Evolutionary conservation across 2,329 filamentous ascomycete genomes (phyloP).

Genomic region (Cladosporium velox): DNA sequence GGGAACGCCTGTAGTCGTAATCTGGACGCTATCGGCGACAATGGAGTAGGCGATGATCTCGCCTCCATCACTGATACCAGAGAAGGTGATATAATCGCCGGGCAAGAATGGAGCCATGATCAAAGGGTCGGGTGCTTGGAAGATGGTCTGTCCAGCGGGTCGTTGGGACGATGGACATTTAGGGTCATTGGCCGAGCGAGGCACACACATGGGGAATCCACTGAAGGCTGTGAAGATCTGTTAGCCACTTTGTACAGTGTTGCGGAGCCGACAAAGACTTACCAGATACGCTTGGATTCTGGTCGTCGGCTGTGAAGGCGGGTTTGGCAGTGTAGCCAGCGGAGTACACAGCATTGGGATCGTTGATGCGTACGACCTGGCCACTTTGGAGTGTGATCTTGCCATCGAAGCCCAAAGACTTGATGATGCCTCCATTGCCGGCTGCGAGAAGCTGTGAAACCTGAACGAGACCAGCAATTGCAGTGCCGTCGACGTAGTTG

Average conservation of each 20-base stretch:
- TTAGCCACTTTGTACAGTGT: neutral
- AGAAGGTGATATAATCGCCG: slow-evolving; percentile 47
- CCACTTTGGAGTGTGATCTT: slow-evolving; percentile 20
- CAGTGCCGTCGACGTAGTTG: slow-evolving; percentile 40
- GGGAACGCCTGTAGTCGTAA: slow-evolving; percentile 39
- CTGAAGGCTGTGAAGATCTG: slow-evolving; percentile 41
- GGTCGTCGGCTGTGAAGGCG: slow-evolving; percentile 52
- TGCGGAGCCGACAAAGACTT: neutral
- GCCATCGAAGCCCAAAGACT: slow-evolving; percentile 19
- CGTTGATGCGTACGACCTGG: slow-evolving; percentile 27
- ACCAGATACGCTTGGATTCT: slow-evolving; percentile 48
- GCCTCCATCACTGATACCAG: slow-evolving; percentile 38
- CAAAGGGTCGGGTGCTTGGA: slow-evolving; percentile 40
- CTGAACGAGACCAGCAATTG: slow-evolving; percentile 43
- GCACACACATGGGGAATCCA: slow-evolving; percentile 57
- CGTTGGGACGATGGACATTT: slow-evolving; percentile 43
- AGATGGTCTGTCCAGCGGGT: slow-evolving; percentile 34
- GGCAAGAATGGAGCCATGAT: slow-evolving; percentile 45
- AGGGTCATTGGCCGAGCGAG: slow-evolving; percentile 41
- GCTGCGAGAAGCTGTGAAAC: slow-evolving; percentile 40
- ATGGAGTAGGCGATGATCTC: slow-evolving; percentile 44
- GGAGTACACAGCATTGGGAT: slow-evolving; percentile 28
- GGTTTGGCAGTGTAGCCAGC: slow-evolving; percentile 40
- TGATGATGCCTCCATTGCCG: slow-evolving; percentile 11
- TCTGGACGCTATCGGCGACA: slow-evolving; percentile 44